Base-by-base conservation (phyloP, 371 early-diverging fungal genomes). In the Mucor piriformis region DNA sequence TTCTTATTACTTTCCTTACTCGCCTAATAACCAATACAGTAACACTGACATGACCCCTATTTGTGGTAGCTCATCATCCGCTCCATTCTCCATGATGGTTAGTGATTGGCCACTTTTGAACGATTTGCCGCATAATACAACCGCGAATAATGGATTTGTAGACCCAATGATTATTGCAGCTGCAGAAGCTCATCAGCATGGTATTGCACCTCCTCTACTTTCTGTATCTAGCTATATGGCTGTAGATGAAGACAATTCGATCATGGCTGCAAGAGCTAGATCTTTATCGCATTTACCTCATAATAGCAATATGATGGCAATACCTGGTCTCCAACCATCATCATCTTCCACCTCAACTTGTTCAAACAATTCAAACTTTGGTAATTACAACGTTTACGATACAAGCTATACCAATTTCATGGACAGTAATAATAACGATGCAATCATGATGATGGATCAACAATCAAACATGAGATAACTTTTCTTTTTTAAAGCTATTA, bases 161-260 rank as follows among this genome's bases (percentile, higher is more conserved):
- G 67, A 67, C n/a, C 67, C 67, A 13, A 67, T 67, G 67, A 59
- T 67, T 3, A 63, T 67, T 38, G 67, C 67, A 25, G 63, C 67
- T 40, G 67, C 67, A n/a, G 57, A 56, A 21, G 56, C 55, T 1
- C 50, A 55, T 13, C 55, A 65, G 13, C 54, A 54, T 33, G 38
- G 50, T 42, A 61, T 53, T 4, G 43, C 42, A 6, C 61, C 61
- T 34, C 54, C 54, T 23, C 16, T 61, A 20, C 32, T 55, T 11
- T 35, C 52, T 16, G 35, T 59, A 13, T 52, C 57, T 0, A 50
- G 42, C 8, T 57, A 52, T 29, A 43, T 54, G 40, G 24, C 24
- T 12, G 34, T 55, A 1, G 64, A 59, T 27, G 54, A 58, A 18
- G 33, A 38, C 0, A 43, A 18, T 16, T 61, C 61, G 1, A 61